Evolutionary conservation across 2,329 filamentous ascomycete genomes (phyloP).

Genomic region (Neofusicoccum umdonicola): DNA sequence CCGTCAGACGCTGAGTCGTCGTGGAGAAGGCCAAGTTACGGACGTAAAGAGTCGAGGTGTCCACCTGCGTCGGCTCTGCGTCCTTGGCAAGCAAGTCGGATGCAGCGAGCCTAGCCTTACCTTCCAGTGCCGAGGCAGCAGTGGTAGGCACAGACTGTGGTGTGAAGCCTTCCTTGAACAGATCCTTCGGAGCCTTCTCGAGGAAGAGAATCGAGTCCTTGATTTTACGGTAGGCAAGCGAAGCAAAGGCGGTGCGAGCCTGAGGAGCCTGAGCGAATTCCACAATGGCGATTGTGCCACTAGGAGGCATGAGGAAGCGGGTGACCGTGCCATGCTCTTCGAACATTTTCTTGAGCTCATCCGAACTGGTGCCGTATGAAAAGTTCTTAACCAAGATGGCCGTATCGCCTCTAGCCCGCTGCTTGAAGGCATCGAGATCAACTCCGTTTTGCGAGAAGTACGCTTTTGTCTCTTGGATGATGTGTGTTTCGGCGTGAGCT

Average conservation of each 20-base stretch:
- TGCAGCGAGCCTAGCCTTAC: slow-evolving; percentile 59
- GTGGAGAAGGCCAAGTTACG: slow-evolving; percentile 93
- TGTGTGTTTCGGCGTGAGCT: slow-evolving; percentile 90
- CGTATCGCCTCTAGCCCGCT: slow-evolving; percentile 76
- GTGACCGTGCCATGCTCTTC: slow-evolving; percentile 81
- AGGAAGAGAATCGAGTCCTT: slow-evolving; percentile 89
- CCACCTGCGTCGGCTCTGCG: slow-evolving; percentile 51
- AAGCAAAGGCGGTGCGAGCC: slow-evolving; percentile 78
- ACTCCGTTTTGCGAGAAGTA: slow-evolving; percentile 88
- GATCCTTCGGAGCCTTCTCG: slow-evolving; percentile 83
- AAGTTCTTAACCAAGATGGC: slow-evolving; percentile 95
- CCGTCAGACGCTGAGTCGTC: slow-evolving; percentile 70
- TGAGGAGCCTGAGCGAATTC: slow-evolving; percentile 79
- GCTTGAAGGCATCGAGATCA: slow-evolving; percentile 88
- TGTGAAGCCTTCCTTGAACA: slow-evolving; percentile 55
- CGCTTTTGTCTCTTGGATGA: slow-evolving; percentile 93
- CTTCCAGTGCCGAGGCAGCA: slow-evolving; percentile 30
- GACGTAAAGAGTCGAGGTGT: slow-evolving; percentile 84
- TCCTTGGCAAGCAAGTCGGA: slow-evolving; percentile 65
- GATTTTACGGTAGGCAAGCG: slow-evolving; percentile 83
- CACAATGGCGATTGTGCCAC: slow-evolving; percentile 89
- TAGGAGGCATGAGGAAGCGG: slow-evolving; percentile 85
- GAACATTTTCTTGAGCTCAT: slow-evolving; percentile 77
- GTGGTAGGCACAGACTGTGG: slow-evolving; percentile 24
- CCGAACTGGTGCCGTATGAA: slow-evolving; percentile 73